Conservation (phyloP, 257 asterid genomes). For the Solanum pinnatisectum region DNA sequence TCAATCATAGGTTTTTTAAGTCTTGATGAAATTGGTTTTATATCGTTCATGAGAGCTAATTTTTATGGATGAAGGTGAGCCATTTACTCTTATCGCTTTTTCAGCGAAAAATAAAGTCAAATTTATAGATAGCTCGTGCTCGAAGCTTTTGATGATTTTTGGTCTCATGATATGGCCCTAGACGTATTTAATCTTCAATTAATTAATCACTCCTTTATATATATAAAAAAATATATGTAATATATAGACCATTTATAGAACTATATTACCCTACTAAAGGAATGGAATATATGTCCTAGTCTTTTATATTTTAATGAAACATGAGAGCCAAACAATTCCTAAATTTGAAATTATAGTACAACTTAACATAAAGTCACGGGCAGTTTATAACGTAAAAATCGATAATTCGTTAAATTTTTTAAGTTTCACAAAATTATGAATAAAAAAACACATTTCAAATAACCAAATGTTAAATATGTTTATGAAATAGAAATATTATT, state of each 20-base stretch:
- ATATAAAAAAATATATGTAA: too few species aligned
- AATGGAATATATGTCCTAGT: too few species aligned
- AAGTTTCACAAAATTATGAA: neutral
- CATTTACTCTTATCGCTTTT: neutral
- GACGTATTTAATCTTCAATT: neutral
- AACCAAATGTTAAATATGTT: neutral
- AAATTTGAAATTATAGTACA: neutral
- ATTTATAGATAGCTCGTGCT: too few species aligned
- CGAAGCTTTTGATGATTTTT: too few species aligned
- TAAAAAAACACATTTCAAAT: neutral
- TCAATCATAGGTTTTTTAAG: rapidly evolving
- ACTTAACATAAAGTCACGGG: neutral
- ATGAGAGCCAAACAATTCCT: too few species aligned
- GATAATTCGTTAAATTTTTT: neutral
- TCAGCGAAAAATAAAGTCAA: too few species aligned
- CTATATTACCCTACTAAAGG: too few species aligned
- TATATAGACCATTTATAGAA: too few species aligned
- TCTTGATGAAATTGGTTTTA: neutral
- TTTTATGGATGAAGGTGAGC: neutral
- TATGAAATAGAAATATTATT: neutral
- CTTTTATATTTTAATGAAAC: too few species aligned
- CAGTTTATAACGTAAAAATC: neutral
- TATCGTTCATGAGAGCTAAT: neutral
- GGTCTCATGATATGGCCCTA: neutral
- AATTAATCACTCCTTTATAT: neutral